phyloP scores from a whole-genome alignment of 495 filamentous ascomycete species.

The Hypoxylon intermedium region DNA sequence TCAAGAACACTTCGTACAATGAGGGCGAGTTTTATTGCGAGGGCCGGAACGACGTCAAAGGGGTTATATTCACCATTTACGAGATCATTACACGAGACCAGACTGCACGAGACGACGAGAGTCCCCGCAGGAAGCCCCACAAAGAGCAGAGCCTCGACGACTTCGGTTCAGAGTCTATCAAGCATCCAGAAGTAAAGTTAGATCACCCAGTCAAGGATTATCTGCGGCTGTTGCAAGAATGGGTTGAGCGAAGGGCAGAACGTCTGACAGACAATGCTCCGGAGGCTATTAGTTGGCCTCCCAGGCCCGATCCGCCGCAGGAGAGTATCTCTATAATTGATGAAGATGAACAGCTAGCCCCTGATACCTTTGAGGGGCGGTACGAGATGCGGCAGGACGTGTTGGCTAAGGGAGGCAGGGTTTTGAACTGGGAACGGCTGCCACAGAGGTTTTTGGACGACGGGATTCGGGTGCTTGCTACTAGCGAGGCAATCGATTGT shows the following conservation, averaged over 20 bases:
- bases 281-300: neutral
- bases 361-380: neutral
- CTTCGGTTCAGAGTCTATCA: slow-evolving; percentile 22
- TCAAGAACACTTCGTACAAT: neutral
- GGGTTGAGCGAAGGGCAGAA: neutral
- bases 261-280: neutral
- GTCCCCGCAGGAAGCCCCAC: slow-evolving; percentile 11
- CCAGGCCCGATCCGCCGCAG: slow-evolving; percentile 9
- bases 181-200: slow-evolving; percentile 38
- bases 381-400: slow-evolving; percentile 13
- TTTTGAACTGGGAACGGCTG: slow-evolving; percentile 21
- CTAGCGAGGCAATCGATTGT: slow-evolving; percentile 5
- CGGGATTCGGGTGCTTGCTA: slow-evolving; percentile 19
- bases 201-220: slow-evolving; percentile 24
- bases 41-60: slow-evolving; percentile 48
- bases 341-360: neutral
- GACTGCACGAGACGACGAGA: too few relatives aligned
- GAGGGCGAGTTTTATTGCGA: slow-evolving; percentile 19
- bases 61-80: slow-evolving; percentile 50
- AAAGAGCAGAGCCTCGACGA: slow-evolving; percentile 10
- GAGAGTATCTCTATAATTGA: slow-evolving; percentile 2
- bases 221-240: neutral
- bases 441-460: slow-evolving; percentile 7
- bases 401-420: slow-evolving; percentile 9
- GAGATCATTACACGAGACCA: slow-evolving; percentile 52